Conservation (phyloP, 176 grass and related monocot species). For the Aegilops umbellulata region DNA sequence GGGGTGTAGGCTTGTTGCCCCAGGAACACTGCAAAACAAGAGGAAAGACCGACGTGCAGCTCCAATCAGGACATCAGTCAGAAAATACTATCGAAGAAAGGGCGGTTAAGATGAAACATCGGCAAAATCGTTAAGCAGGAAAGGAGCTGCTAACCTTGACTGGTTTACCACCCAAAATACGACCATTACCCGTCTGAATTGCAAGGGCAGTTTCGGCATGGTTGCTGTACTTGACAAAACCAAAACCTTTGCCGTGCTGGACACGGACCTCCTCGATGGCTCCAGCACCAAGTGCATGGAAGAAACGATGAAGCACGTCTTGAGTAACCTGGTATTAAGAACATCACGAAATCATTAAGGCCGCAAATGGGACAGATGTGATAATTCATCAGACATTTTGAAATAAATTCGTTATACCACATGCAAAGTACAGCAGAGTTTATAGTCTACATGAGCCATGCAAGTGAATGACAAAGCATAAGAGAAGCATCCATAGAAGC, state of each 20-base stretch:
- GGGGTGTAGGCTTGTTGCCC: conserved; percentile 84
- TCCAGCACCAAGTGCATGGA: conserved; percentile 64
- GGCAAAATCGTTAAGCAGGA: background rate
- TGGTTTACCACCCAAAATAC: conserved; percentile 64
- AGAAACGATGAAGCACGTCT: conserved; percentile 59
- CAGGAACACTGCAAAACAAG: conserved; percentile 67
- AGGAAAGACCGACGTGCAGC: background rate
- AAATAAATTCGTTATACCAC: background rate
- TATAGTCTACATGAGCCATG: background rate
- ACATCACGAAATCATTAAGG: background rate
- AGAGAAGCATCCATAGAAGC: background rate
- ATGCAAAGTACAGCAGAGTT: background rate
- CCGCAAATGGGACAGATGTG: background rate
- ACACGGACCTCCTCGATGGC: conserved; percentile 69
- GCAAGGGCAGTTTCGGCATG: conserved; percentile 69
- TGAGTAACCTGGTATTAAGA: conserved; percentile 35
- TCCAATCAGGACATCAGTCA: background rate
- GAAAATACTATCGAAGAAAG: background rate
- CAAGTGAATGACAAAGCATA: background rate
- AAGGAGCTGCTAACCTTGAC: conserved; percentile 53
- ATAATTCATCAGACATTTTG: background rate
- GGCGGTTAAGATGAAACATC: background rate
- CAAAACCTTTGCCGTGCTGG: conserved; percentile 83
- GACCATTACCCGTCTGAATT: conserved; percentile 70
- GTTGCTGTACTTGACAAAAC: conserved; percentile 76